A percentile compares a stretch with the other conserved stretches of the same genome.
Conservation (phyloP, 2,329 filamentous ascomycete species). For the Colletotrichum falcatum region DNA sequence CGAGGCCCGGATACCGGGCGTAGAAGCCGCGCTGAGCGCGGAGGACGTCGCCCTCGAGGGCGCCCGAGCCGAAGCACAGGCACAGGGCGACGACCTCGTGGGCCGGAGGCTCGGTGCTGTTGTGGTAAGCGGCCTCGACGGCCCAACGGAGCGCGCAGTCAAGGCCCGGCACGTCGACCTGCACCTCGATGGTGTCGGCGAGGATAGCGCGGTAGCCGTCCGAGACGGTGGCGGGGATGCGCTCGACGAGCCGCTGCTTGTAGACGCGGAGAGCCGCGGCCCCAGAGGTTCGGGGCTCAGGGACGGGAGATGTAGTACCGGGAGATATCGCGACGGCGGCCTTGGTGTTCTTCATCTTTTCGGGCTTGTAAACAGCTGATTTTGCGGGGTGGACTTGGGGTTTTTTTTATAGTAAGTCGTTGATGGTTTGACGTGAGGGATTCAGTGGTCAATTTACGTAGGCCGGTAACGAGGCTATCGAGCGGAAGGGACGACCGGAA, state of each 20-base stretch:
- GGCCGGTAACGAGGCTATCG: background rate
- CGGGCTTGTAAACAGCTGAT: background rate
- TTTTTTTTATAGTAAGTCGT: too few relatives aligned
- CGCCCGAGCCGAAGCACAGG: slow-evolving; percentile 22
- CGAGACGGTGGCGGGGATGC: slow-evolving; percentile 21
- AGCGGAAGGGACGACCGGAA: background rate
- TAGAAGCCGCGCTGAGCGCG: slow-evolving; percentile 21
- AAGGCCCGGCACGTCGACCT: slow-evolving; percentile 14
- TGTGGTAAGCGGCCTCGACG: slow-evolving; percentile 16
- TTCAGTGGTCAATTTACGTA: background rate
- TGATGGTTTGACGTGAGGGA: background rate
- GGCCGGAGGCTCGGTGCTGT: slow-evolving; percentile 9
- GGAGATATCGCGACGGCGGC: background rate
- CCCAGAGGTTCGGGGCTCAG: background rate
- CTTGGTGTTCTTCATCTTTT: background rate
- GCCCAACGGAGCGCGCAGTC: slow-evolving; percentile 18
- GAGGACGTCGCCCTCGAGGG: slow-evolving; percentile 13
- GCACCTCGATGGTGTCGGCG: slow-evolving; percentile 6
- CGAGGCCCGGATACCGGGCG: background rate
- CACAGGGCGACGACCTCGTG: slow-evolving; percentile 25
- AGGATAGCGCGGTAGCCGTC: slow-evolving; percentile 3
- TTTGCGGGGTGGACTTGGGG: too few relatives aligned
- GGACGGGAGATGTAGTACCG: background rate
- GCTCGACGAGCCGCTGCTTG: slow-evolving; percentile 3
- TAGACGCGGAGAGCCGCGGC: background rate